Base-by-base conservation (phyloP, 148 eudicot species). In the Dianthus caryophyllus region DNA sequence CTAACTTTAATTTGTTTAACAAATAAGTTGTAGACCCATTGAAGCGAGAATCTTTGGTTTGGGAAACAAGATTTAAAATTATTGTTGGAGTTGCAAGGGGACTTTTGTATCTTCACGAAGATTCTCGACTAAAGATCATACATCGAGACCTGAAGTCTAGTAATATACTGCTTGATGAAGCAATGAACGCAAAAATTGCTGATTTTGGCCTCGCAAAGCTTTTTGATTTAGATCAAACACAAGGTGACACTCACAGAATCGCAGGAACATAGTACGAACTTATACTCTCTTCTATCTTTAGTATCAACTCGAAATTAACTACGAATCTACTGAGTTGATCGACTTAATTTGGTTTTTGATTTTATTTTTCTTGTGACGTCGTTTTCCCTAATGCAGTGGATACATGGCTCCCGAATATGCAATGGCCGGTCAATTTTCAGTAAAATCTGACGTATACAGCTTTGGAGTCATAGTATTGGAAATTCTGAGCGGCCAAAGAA, bases 401-500 rank as follows among this genome's bases (percentile, higher is more conserved):
- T n/a, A n/a, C n/a, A n/a, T n/a, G n/a, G n/a, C n/a, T n/a, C n/a
- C n/a, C n/a, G n/a, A n/a, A 51, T 83, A 80, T 64, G 82, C 78
- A 11, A 62, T 80, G 76, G 76, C 73, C 0, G 86, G 86, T 15
- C 53, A 69, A 16, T 80, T 75, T 27, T 83, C 84, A 0, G 63
- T 68, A 2, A 80, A 77, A 18, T 77, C 78, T 0, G 86, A 83
- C 60, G 78, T 77, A 7, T 83, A 65, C 41, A 84, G 92, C 67
- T 84, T 78, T 13, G 92, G 85, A 8, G 77, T 84, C 4, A 72
- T 84, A 55, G 38, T 79, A 17, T 30, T 87, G 9, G 88, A 84
- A 67, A 73, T 87, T 2, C 24, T 84, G 25, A 83, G 79, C 29
- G 85, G 84, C 0, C 71, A 71, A 21, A 71, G 51, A 26, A 38